A percentile compares a stretch with the other conserved stretches of the same genome.
Evolutionary conservation across 2,329 filamentous ascomycete species (phyloP).

Genomic region (Colletotrichum melonis): DNA sequence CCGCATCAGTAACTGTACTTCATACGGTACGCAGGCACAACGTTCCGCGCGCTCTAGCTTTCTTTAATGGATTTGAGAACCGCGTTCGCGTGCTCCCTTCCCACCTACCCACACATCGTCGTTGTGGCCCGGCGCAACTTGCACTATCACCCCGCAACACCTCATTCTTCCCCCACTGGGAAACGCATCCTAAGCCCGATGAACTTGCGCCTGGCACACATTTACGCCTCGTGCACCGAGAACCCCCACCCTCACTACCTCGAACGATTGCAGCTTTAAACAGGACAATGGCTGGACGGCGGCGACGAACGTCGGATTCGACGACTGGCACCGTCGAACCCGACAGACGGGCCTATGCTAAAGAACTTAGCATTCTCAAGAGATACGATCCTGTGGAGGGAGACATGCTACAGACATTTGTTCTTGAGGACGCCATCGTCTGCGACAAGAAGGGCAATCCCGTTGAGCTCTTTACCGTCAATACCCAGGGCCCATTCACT

Average conservation of each 20-base stretch:
- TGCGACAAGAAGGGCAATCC: slow-evolving; percentile 63
- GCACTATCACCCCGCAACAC: slow-evolving; percentile 14
- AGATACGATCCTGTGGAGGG: slow-evolving; percentile 1
- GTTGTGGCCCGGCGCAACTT: slow-evolving; percentile 11
- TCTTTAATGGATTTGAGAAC: slow-evolving; percentile 23
- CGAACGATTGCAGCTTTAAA: not conserved
- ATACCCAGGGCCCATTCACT: slow-evolving; percentile 68
- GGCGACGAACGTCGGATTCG: slow-evolving; percentile 56
- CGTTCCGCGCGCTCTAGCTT: slow-evolving; percentile 1
- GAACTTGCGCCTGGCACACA: not conserved
- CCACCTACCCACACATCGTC: not conserved
- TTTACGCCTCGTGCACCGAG: not conserved
- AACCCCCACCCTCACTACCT: not conserved
- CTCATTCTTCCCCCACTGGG: not conserved
- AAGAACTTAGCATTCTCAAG: slow-evolving; percentile 51
- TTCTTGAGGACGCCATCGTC: slow-evolving; percentile 63
- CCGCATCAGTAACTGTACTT: slow-evolving; percentile 13
- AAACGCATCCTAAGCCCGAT: not conserved
- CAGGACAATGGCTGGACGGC: slow-evolving; percentile 50
- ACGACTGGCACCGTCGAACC: slow-evolving; percentile 57
- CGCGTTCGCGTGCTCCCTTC: slow-evolving; percentile 18
- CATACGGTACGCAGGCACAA: not conserved
- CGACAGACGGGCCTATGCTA: slow-evolving; percentile 43
- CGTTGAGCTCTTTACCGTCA: slow-evolving; percentile 71
- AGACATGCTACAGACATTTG: slow-evolving; percentile 26